A percentile compares a stretch with the other conserved stretches of the same genome.
Evolutionary conservation across 2,329 filamentous ascomycete genomes (phyloP).

Genomic region (Botrytis pseudocinerea): DNA sequence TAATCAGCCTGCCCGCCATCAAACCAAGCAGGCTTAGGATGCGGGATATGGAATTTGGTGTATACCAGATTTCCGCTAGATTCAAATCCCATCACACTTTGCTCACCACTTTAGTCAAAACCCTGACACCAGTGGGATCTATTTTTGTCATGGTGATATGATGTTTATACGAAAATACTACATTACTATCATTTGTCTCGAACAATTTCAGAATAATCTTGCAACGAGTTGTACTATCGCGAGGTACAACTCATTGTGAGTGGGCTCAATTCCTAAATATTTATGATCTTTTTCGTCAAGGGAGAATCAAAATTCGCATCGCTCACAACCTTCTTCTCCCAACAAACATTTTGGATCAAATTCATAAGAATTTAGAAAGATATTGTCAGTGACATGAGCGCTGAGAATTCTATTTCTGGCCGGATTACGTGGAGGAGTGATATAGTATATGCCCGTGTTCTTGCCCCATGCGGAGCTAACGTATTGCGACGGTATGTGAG

Average conservation of each 20-base stretch:
- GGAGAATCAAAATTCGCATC: slow-evolving; percentile 41
- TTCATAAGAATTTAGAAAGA: slow-evolving; percentile 35
- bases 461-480: not conserved
- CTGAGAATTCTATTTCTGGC: slow-evolving; percentile 27
- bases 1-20: not conserved
- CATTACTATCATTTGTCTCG: slow-evolving; percentile 22
- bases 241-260: slow-evolving; percentile 27
- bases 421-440: slow-evolving; percentile 30
- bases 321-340: slow-evolving; percentile 33
- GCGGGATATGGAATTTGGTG: not conserved
- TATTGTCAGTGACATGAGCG: slow-evolving; percentile 37
- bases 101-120: not conserved
- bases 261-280: slow-evolving; percentile 43
- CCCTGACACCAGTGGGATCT: not conserved
- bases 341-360: slow-evolving; percentile 45
- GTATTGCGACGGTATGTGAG: slow-evolving; percentile 17
- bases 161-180: slow-evolving; percentile 21
- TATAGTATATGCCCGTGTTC: slow-evolving; percentile 22
- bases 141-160: slow-evolving; percentile 7
- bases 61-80: not conserved
- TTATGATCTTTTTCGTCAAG: slow-evolving; percentile 46
- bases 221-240: slow-evolving; percentile 15
- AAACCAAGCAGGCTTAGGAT: not conserved
- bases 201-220: slow-evolving; percentile 25
- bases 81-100: not conserved